phyloP scores from a whole-genome alignment of 2,329 filamentous ascomycete species.

The Nothophaeocryptopus gaeumannii region DNA sequence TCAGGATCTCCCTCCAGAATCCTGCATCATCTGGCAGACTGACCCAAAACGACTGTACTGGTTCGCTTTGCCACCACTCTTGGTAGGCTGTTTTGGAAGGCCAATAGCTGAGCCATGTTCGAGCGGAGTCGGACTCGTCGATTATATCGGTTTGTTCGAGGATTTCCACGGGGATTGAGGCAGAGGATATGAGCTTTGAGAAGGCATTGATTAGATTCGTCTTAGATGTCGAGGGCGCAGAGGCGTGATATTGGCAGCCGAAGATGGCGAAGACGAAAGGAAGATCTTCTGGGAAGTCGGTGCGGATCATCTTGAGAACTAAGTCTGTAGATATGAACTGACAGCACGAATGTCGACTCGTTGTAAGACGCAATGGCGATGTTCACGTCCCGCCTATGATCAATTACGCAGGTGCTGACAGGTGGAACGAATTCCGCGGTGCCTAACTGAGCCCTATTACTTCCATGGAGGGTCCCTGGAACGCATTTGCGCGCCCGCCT shows the following conservation, averaged over 20 bases:
- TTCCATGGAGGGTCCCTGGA: no score
- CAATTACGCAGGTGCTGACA: no score
- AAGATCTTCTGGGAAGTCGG: background rate
- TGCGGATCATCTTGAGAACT: background rate
- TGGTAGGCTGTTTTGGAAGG: background rate
- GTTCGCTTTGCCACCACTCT: background rate
- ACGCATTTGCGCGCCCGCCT: no score
- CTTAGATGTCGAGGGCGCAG: background rate
- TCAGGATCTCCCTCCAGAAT: slow-evolving; percentile 1
- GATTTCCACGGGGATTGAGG: background rate
- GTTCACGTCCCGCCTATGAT: no score
- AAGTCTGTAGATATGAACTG: no score
- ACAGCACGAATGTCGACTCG: no score
- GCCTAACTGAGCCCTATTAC: no score
- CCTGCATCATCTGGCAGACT: background rate
- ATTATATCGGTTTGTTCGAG: background rate
- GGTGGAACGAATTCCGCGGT: no score
- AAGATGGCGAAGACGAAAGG: slow-evolving; percentile 3
- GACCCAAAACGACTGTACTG: background rate
- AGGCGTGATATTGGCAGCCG: background rate
- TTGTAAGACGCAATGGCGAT: no score
- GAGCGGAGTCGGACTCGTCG: background rate
- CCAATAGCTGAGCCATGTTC: slow-evolving; percentile 1
- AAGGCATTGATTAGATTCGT: background rate
- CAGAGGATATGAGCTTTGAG: background rate